Percentiles rank a stretch among this genome's conserved stretches.
These are phyloP conservation scores for Arachnopeziza araneosa DNA, from an alignment of 2,329 filamentous ascomycete species.

Conservation along the genomic window DNA sequence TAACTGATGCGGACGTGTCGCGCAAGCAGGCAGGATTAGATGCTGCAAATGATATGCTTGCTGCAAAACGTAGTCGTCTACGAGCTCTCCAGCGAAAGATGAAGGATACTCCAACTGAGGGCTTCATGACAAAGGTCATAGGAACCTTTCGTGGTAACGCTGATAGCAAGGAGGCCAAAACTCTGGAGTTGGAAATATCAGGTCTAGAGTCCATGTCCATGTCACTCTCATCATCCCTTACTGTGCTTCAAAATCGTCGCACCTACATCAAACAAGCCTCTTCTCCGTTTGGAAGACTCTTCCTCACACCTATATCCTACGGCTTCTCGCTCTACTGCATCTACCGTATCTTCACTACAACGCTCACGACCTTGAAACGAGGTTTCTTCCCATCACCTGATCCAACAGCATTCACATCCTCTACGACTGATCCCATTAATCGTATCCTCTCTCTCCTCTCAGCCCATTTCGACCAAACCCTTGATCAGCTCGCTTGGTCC, in stretches of 20 bases:
- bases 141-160: constrained; percentile 61
- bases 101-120: constrained; percentile 37
- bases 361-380: constrained; percentile 61
- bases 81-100: constrained; percentile 64
- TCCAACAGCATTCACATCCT: constrained; percentile 43
- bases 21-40: constrained; percentile 75
- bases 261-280: constrained; percentile 60
- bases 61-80: constrained; percentile 67
- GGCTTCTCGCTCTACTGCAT: constrained; percentile 77
- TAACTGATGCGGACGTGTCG: constrained; percentile 68
- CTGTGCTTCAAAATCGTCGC: constrained; percentile 56
- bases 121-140: constrained; percentile 69
- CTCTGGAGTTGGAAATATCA: constrained; percentile 67
- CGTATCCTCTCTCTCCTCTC: constrained; percentile 74
- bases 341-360: constrained; percentile 73
- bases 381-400: constrained; percentile 31
- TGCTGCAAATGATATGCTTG: constrained; percentile 73
- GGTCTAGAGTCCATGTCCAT: constrained; percentile 77
- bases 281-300: constrained; percentile 59
- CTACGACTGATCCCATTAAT: constrained; percentile 75
- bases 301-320: constrained; percentile 57
- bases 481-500: constrained; percentile 79
- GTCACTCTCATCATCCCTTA: constrained; percentile 60
- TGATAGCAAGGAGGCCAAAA: constrained; percentile 53
- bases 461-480: constrained; percentile 75